Base-by-base conservation (phyloP, 2,329 filamentous ascomycete genomes). In the Fusarium xyrophilum region DNA sequence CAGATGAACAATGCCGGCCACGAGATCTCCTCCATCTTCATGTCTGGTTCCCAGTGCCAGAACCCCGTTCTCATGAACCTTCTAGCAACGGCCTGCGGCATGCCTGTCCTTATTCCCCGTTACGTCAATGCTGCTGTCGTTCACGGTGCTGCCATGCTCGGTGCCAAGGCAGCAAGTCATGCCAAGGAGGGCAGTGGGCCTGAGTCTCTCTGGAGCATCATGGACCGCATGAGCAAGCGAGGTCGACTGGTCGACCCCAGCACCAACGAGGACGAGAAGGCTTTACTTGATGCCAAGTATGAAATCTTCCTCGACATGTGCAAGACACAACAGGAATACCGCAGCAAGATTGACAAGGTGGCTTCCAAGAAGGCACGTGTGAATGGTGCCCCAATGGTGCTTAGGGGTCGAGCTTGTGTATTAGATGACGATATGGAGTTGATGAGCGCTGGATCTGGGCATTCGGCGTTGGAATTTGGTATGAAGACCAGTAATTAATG, bases 21-120 rank as follows among this genome's bases (percentile, higher is more conserved):
- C 81, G 84, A 87, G 71, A 94, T 99, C 78, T 89, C 86, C 51
- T 95, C 91, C 68, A 97, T 99, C 80, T 99, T 98, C 87, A 98
- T 99, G 96, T 97, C 93, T 7, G 96, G 96, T 65, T 96, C 93
- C 14, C 96, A 98, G 79, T 99, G 96, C 83, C 94, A 97, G 81
- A 99, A 99, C 79, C 88, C 91, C 35, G 88, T 98, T 63, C 85
- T 99, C 57, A 97, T 99, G 90, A 86, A 89, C 60, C 88, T 99
- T 19, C 91, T 99, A 73, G 93, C 96, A 17, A 96, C 94, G 1
- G 91, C 91, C 1, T 98, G 95, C 80, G 85, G 89, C 71, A 94
- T 97, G 90, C 95, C 95, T 3, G 95, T 99, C 23, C 83, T 97
- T 38, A 97, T 98, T 58, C 96, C 96, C 1, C 87, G 91, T 53